Base-by-base conservation (phyloP, 192 early-diverging fungal genomes). In the Coemansia sp. region DNA sequence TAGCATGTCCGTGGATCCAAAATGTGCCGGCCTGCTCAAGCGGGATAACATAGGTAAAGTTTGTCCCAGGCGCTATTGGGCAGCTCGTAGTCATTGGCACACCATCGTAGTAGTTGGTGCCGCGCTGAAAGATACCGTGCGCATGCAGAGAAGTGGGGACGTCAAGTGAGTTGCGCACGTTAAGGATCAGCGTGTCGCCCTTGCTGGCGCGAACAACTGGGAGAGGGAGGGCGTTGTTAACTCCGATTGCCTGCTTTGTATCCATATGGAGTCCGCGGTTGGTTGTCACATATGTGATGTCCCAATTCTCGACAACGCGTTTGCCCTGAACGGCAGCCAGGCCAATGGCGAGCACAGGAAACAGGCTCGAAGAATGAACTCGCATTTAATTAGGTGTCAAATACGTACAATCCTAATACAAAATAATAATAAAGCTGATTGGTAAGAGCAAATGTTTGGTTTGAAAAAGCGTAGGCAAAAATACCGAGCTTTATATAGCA, bases 41-140 rank as follows among this genome's bases (percentile, higher is more conserved):
- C 5, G 62, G 55, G 55, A 81, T 80, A 15, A 69, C 73, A 61
- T 92, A 92, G 7, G 84, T 87, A 60, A 84, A 83, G 33, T 41
- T 67, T 18, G 48, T 46, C 5, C 80, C 79, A 5, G 78, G 64
- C 26, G 85, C 81, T 52, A 92, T 90, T 5, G 72, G 72, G 61
- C 89, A 88, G 56, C 87, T 78, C n/a, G 85, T 84, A 36, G 81
- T 64, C 58, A 79, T 81, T 18, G 58, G 52, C 0, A 82, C 64
- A 11, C 89, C 87, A 64, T 90, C 90, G 35, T 78, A 67, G 62
- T 76, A 82, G 50, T 50, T 61, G 24, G 80, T 80, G 25, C 80
- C 81, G 45, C 78, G 83, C 52, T 87, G 85, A 58, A 83, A 85
- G n/a, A 90, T 33, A 15, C 90, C 90, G 60, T 92, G 90, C 1